Percentiles rank a stretch among this genome's conserved stretches.
Conservation (phyloP, 768 basidiomycete genomes). For the Collybiopsis luxurians region DNA sequence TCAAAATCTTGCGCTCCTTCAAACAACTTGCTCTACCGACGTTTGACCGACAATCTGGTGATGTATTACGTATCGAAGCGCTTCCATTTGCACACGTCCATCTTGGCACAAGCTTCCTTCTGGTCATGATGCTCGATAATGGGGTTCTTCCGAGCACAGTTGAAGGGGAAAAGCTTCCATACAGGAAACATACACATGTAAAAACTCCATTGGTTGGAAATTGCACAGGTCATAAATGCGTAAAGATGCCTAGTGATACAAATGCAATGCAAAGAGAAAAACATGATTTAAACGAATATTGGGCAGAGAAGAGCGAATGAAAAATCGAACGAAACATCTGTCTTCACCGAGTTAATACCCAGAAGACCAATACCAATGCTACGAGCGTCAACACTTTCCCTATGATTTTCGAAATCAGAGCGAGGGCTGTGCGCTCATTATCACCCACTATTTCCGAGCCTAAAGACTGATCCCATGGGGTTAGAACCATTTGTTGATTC, state of each 20-base stretch:
- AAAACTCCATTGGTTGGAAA: too few relatives aligned
- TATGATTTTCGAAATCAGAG: not conserved
- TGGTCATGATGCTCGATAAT: too few relatives aligned
- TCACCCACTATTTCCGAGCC: not conserved
- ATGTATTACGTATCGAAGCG: too few relatives aligned
- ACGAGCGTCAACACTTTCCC: slow-evolving; percentile 2
- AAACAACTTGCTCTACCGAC: too few relatives aligned
- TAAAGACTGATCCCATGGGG: not conserved
- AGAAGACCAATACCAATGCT: not conserved
- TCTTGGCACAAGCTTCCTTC: too few relatives aligned
- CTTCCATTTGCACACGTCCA: too few relatives aligned
- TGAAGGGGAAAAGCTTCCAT: too few relatives aligned
- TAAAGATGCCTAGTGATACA: not conserved
- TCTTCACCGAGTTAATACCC: not conserved
- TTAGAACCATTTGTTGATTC: not conserved
- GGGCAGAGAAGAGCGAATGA: not conserved
- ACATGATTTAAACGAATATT: not conserved
- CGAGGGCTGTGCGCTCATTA: not conserved
- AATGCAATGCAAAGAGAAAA: not conserved
- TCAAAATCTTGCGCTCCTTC: too few relatives aligned
- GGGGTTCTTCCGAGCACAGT: too few relatives aligned
- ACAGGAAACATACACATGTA: too few relatives aligned
- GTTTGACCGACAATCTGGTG: too few relatives aligned
- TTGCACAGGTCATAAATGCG: too few relatives aligned
- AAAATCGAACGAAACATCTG: not conserved